A percentile compares a stretch with the other conserved stretches of the same genome.
These are phyloP conservation scores for Balansia obtecta DNA, from an alignment of 2,329 filamentous ascomycete genomes.

Conservation along the genomic window DNA sequence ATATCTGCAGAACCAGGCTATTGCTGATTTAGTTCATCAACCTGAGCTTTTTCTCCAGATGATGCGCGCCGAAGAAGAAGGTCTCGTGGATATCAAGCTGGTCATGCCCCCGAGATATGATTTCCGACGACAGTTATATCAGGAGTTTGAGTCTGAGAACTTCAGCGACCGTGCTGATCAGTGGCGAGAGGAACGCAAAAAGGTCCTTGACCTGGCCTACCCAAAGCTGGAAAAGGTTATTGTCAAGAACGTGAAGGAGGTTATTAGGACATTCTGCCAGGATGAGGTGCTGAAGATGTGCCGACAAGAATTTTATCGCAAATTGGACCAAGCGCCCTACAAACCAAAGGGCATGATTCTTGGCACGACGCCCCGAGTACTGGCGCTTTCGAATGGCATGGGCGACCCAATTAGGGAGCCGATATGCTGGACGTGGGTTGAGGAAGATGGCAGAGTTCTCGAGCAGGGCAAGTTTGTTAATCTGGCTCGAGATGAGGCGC, in stretches of 20 bases:
- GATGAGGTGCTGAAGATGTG: conserved; percentile 81
- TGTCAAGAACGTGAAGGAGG: conserved; percentile 87
- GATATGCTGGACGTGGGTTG: conserved; percentile 82
- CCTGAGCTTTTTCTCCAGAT: conserved; percentile 92
- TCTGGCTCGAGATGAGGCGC: conserved; percentile 57
- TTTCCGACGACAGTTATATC: conserved; percentile 65
- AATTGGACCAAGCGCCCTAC: conserved; percentile 89
- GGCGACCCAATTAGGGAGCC: conserved; percentile 63
- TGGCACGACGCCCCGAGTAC: conserved; percentile 75
- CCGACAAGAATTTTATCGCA: conserved; percentile 77
- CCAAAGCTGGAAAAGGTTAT: conserved; percentile 73
- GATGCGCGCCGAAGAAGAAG: conserved; percentile 93
- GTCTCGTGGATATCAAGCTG: conserved; percentile 75
- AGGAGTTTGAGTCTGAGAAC: conserved; percentile 86
- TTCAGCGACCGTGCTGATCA: conserved; percentile 89
- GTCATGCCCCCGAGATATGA: conserved; percentile 62
- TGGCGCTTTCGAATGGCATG: conserved; percentile 77
- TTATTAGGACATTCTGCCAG: conserved; percentile 85
- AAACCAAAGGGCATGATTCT: conserved; percentile 88
- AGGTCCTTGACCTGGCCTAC: conserved; percentile 72
- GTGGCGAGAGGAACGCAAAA: conserved; percentile 82
- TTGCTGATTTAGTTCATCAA: conserved; percentile 65
- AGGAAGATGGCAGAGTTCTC: conserved; percentile 79
- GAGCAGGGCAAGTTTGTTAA: conserved; percentile 84
- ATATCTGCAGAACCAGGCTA: conserved; percentile 82